phyloP scores from a whole-genome alignment of 2,329 filamentous ascomycete genomes.

The Hypoxylon sp. region DNA sequence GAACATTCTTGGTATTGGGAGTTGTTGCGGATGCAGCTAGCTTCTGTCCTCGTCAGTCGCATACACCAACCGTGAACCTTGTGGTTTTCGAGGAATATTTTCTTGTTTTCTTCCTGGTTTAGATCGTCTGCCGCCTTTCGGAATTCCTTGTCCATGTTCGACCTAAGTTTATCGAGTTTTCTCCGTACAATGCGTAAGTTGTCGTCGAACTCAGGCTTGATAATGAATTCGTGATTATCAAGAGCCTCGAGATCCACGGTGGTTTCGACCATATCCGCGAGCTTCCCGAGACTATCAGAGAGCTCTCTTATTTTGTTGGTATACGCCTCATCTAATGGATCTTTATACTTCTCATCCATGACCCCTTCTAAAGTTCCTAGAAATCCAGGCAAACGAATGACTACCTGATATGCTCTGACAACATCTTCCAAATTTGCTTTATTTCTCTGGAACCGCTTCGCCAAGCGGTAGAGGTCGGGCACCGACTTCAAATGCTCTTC shows the following conservation, averaged over 20 bases:
- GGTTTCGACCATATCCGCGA: constrained; percentile 98
- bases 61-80: constrained; percentile 97
- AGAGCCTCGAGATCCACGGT: constrained; percentile 96
- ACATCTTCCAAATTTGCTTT: constrained; percentile 95
- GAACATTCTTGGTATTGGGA: constrained; percentile 92
- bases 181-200: constrained; percentile 88
- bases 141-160: constrained; percentile 89
- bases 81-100: constrained; percentile 97
- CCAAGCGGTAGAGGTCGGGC: constrained; percentile 91
- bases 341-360: constrained; percentile 94
- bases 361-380: constrained; percentile 90
- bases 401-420: constrained; percentile 93
- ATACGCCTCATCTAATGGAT: constrained; percentile 88
- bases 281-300: constrained; percentile 83
- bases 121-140: constrained; percentile 82
- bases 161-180: constrained; percentile 87
- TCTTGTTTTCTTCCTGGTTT: constrained; percentile 95
- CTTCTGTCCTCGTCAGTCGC: constrained; percentile 90
- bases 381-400: constrained; percentile 92
- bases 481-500: constrained; percentile 95
- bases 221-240: constrained; percentile 97
- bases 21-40: constrained; percentile 93
- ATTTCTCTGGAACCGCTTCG: constrained; percentile 94
- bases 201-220: constrained; percentile 98
- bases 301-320: constrained; percentile 85